These are phyloP conservation scores for Fusarium praegraminearum DNA, from an alignment of 2,329 filamentous ascomycete genomes.

Conservation along the genomic window DNA sequence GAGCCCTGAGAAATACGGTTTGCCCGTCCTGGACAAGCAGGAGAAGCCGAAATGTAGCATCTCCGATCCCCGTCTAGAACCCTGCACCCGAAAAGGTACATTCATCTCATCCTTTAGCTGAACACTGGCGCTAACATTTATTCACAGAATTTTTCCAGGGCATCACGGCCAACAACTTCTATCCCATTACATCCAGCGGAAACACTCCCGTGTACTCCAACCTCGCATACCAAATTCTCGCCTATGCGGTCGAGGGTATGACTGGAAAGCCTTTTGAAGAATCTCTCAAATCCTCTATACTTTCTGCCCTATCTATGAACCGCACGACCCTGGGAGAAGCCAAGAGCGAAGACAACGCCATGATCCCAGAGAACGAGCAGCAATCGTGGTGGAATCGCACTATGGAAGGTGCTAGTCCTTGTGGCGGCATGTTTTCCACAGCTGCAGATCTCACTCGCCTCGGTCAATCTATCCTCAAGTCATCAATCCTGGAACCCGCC, in stretches of 20 bases:
- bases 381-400: neutral
- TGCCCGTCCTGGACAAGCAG: neutral
- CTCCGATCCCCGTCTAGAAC: neutral
- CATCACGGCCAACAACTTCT: neutral
- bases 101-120: too few species aligned
- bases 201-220: constrained; percentile 25
- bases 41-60: neutral
- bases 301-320: neutral
- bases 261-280: neutral
- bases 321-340: neutral
- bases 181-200: neutral
- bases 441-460: constrained; percentile 7
- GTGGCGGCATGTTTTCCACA: constrained; percentile 20
- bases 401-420: constrained; percentile 4
- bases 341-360: neutral
- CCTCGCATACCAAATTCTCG: constrained; percentile 9
- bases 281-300: neutral
- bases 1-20: neutral
- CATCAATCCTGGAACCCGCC: neutral
- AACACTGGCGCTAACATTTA: too few species aligned
- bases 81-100: constrained; percentile 6
- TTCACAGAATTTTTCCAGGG: constrained; percentile 7
- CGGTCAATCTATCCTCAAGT: constrained; percentile 15
- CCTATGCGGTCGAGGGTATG: constrained; percentile 18
- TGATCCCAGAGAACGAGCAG: constrained; percentile 8